These are phyloP conservation scores for Neurospora crassa DNA, from an alignment of 2,329 filamentous ascomycete species.

Conservation along the genomic window DNA sequence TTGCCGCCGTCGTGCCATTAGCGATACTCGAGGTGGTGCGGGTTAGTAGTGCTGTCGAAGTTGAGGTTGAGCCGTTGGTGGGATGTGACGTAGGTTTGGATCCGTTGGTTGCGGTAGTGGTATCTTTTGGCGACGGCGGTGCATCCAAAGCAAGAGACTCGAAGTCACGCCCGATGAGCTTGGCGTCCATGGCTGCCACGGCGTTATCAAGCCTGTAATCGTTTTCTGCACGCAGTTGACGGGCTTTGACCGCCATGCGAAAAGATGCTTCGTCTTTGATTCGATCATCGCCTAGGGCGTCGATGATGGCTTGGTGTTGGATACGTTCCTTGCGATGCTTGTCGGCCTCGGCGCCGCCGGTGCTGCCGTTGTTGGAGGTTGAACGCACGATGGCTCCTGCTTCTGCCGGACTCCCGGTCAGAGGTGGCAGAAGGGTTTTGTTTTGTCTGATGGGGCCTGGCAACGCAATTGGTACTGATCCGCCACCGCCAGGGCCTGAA, in stretches of 20 bases:
- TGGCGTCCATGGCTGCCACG: conserved; percentile 13
- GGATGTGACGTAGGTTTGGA: not conserved
- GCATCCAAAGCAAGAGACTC: not conserved
- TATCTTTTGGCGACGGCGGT: not conserved
- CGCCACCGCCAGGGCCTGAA: conserved; percentile 2
- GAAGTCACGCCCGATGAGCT: conserved; percentile 23
- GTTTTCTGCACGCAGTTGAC: conserved; percentile 48
- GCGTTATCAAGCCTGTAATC: conserved; percentile 28
- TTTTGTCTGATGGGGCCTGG: conserved; percentile 16
- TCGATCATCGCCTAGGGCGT: conserved; percentile 57
- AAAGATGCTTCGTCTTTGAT: conserved; percentile 59
- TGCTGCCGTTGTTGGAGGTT: not conserved
- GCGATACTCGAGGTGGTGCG: not conserved
- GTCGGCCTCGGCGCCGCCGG: conserved; percentile 27
- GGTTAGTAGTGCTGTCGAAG: not conserved
- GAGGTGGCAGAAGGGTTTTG: conserved; percentile 24
- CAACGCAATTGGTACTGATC: conserved; percentile 3
- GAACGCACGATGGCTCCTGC: not conserved
- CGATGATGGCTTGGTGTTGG: conserved; percentile 56
- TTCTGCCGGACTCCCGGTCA: not conserved
- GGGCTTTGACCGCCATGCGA: conserved; percentile 50
- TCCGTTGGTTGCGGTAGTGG: not conserved
- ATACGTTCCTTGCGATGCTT: conserved; percentile 48
- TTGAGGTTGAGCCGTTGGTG: not conserved
- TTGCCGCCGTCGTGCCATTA: not conserved